These are phyloP conservation scores for Wickerhamiella sorbophila DNA, from an alignment of 805 yeast species.

Conservation along the genomic window DNA sequence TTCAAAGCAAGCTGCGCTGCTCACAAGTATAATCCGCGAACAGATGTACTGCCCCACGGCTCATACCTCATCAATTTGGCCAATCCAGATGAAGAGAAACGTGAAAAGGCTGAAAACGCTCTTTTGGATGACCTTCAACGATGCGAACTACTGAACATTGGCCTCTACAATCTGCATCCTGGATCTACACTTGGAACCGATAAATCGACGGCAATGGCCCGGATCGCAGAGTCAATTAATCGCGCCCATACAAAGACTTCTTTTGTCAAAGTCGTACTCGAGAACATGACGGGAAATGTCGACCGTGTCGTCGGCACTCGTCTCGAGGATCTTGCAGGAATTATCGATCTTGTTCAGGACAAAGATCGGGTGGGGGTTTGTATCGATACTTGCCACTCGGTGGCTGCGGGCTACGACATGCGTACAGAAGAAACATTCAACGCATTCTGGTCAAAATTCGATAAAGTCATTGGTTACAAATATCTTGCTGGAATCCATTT, in stretches of 20 bases:
- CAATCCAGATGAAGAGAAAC: slow-evolving; percentile 74
- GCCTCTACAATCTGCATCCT: slow-evolving; percentile 74
- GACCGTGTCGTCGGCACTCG: slow-evolving; percentile 65
- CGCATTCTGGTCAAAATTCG: slow-evolving; percentile 65
- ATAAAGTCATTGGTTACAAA: slow-evolving; percentile 54
- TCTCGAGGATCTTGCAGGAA: slow-evolving; percentile 57
- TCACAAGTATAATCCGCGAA: slow-evolving; percentile 33
- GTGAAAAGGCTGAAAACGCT: slow-evolving; percentile 56
- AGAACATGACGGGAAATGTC: slow-evolving; percentile 97
- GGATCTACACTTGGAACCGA: slow-evolving; percentile 75
- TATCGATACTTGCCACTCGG: slow-evolving; percentile 89
- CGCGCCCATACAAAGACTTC: slow-evolving; percentile 57
- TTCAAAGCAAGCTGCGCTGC: slow-evolving; percentile 51
- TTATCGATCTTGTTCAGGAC: slow-evolving; percentile 65
- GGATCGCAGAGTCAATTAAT: slow-evolving; percentile 69
- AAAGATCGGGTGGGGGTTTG: slow-evolving; percentile 88
- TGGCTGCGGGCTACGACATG: slow-evolving; percentile 92
- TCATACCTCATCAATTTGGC: slow-evolving; percentile 88
- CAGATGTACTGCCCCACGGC: slow-evolving; percentile 83
- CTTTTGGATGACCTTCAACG: slow-evolving; percentile 76
- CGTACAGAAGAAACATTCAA: slow-evolving; percentile 42
- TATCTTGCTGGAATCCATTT: slow-evolving; percentile 72
- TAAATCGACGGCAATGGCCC: slow-evolving; percentile 45
- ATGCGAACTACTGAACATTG: slow-evolving; percentile 75
- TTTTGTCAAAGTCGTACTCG: slow-evolving; percentile 78